Percentiles rank a stretch among this genome's conserved stretches.
Evolutionary conservation across 1,284 basidiomycete genomes (phyloP).

Genomic region (Cryptococcus sp.): DNA sequence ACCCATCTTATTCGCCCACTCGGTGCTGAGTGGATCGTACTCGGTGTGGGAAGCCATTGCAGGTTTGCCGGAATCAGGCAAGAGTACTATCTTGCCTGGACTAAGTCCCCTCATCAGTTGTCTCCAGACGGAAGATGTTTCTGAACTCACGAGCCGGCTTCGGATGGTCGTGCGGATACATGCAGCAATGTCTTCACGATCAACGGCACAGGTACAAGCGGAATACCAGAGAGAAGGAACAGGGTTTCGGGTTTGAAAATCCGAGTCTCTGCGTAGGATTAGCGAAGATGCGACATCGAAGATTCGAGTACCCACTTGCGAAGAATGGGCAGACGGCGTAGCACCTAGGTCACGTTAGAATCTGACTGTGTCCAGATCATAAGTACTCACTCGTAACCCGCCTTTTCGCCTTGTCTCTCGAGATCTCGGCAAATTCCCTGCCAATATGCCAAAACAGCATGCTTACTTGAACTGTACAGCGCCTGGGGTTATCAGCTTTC

Average conservation of each 20-base stretch:
- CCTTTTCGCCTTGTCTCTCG: neutral
- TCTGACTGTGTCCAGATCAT: conserved; percentile 1
- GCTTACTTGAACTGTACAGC: conserved; percentile 18
- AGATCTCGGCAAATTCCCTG: conserved; percentile 10
- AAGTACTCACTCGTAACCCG: neutral
- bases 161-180: neutral
- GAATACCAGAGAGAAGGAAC: conserved; percentile 8
- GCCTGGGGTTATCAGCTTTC: neutral
- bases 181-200: conserved; percentile 8
- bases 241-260: conserved; percentile 3
- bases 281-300: neutral
- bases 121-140: neutral
- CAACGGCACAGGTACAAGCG: conserved; percentile 4
- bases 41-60: conserved; percentile 2
- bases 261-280: neutral
- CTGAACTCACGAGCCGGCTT: neutral
- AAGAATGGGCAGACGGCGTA: conserved; percentile 26
- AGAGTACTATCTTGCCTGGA: conserved; percentile 7
- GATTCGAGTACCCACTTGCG: conserved; percentile 4
- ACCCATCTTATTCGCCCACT: neutral
- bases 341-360: neutral
- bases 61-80: conserved; percentile 6
- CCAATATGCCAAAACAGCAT: conserved; percentile 21
- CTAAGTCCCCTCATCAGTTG: neutral
- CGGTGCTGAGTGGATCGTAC: conserved; percentile 4